These are phyloP conservation scores for Aspergillus bertholletiae DNA, from an alignment of 495 filamentous ascomycete genomes.

Conservation along the genomic window DNA sequence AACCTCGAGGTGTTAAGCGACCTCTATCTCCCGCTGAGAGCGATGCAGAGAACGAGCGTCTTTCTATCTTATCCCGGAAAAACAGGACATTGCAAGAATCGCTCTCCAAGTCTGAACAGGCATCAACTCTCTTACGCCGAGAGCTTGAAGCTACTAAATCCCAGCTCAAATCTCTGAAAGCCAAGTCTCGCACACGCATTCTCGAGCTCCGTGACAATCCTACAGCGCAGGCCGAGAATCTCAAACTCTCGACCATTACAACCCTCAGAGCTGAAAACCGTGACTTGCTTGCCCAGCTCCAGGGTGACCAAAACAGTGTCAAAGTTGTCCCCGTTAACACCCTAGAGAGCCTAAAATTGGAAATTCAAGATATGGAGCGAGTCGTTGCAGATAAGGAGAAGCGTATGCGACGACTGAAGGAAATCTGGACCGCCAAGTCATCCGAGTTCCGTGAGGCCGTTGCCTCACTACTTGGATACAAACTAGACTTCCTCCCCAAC, in stretches of 20 bases:
- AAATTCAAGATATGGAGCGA: constrained; percentile 67
- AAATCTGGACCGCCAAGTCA: constrained; percentile 85
- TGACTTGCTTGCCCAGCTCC: constrained; percentile 75
- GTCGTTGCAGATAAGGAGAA: constrained; percentile 82
- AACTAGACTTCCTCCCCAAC: constrained; percentile 87
- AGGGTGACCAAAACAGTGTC: constrained; percentile 38
- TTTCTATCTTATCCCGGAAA: constrained; percentile 80
- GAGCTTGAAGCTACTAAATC: constrained; percentile 69
- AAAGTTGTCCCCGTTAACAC: constrained; percentile 70
- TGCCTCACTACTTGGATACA: constrained; percentile 83
- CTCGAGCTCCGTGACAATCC: constrained; percentile 88
- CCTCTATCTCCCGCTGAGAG: constrained; percentile 59
- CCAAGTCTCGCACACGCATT: constrained; percentile 74
- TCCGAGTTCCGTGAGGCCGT: constrained; percentile 93
- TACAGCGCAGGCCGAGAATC: constrained; percentile 73
- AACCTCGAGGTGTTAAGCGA: constrained; percentile 37
- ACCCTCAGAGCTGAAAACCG: constrained; percentile 80
- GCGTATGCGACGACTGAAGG: constrained; percentile 74
- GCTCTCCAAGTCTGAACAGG: constrained; percentile 62
- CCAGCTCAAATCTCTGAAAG: constrained; percentile 68
- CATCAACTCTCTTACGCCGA: constrained; percentile 61
- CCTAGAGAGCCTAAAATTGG: constrained; percentile 66
- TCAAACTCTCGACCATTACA: constrained; percentile 74
- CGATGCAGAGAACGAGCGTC: constrained; percentile 67
- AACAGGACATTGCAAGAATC: constrained; percentile 80